A percentile compares a stretch with the other conserved stretches of the same genome.
These are phyloP conservation scores for Curvularia eragrostidis DNA, from an alignment of 2,329 filamentous ascomycete genomes.

Conservation along the genomic window DNA sequence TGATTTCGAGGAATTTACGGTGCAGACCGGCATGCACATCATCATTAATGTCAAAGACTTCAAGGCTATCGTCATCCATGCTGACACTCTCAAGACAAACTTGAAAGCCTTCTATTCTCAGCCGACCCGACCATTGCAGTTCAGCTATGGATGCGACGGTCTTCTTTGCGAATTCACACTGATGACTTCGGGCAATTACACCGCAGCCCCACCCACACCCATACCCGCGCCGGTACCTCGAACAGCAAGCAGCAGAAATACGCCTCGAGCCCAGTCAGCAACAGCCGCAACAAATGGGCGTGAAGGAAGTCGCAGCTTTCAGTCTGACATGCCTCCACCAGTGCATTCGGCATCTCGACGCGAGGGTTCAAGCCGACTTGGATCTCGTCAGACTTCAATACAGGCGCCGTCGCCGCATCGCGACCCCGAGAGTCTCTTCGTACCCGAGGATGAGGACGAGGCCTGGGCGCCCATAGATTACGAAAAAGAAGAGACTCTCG, in stretches of 20 bases:
- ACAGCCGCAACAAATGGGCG: conserved; percentile 21
- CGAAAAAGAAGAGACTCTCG: conserved; percentile 70
- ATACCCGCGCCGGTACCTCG: conserved; percentile 24
- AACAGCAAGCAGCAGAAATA: conserved; percentile 38
- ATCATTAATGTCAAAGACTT: conserved; percentile 85
- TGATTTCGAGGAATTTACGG: conserved; percentile 77
- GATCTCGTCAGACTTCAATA: conserved; percentile 35
- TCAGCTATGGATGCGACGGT: conserved; percentile 72
- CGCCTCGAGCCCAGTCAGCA: conserved; percentile 37
- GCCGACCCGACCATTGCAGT: conserved; percentile 73
- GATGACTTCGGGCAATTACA: conserved; percentile 77
- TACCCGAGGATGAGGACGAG: conserved; percentile 71
- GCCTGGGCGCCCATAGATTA: conserved; percentile 75
- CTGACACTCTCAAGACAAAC: conserved; percentile 70
- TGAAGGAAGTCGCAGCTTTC: conserved; percentile 29
- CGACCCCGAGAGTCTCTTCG: conserved; percentile 72
- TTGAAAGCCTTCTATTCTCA: conserved; percentile 73
- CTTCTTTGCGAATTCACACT: conserved; percentile 78
- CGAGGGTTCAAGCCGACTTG: conserved; percentile 37
- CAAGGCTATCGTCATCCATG: conserved; percentile 77
- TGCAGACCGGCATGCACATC: conserved; percentile 78
- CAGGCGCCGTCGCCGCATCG: conserved; percentile 52
- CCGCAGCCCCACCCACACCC: conserved; percentile 42
- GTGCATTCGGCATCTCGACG: conserved; percentile 42
- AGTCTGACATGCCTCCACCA: conserved; percentile 54